Evolutionary conservation across 345 rosid species (phyloP), one percentile per base, ranked within the genome.

Genomic region (Linum trigynum): DNA sequence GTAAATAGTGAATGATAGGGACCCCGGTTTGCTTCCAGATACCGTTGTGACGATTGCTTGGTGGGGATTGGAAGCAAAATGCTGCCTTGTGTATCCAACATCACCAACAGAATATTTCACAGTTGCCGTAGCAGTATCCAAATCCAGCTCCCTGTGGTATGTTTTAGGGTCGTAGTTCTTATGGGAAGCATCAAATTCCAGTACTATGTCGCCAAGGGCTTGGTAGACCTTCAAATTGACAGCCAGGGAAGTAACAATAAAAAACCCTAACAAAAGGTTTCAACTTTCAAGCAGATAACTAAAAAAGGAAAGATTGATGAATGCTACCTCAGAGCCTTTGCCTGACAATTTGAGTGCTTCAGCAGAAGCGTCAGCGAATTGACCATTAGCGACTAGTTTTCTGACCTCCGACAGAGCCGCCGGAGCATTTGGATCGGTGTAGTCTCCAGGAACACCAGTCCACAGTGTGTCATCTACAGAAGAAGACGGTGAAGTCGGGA

Each of bases 171-270:
- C 79, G 80, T 85, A 86, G 61, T 65, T 70, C 65, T 74, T 81
- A 82, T 92, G 97, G 0, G 87, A 81, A 64, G 82, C 84, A 71
- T 82, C 89, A 70, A 92, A 92, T 64, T 90, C 83, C 66, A 90
- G 72, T 71, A 81, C 82, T 65, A 92, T 75, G 74, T 92, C 97
- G 42, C 32, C 32, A 23, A 23, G 32, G 0, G 32, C 32, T 23
- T 23, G 32, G 1, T 23, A 23, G 32, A 23, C 32, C 32, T 23
- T 23, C 32, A 23, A 23, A 65, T 69, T 23, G 32, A 23, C 32
- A 23, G 32, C 32, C 32, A 23, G 32, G 32, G 1, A 23, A 23
- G 32, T 23, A 23, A 23, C 32, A 23, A 23, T 23, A 0, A 23
- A 23, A 23, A 23, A 0, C 32, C 32, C 32, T 23, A 23, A 23